phyloP scores from a whole-genome alignment of 179 eudicot genomes.

The Silene noctiflora region DNA sequence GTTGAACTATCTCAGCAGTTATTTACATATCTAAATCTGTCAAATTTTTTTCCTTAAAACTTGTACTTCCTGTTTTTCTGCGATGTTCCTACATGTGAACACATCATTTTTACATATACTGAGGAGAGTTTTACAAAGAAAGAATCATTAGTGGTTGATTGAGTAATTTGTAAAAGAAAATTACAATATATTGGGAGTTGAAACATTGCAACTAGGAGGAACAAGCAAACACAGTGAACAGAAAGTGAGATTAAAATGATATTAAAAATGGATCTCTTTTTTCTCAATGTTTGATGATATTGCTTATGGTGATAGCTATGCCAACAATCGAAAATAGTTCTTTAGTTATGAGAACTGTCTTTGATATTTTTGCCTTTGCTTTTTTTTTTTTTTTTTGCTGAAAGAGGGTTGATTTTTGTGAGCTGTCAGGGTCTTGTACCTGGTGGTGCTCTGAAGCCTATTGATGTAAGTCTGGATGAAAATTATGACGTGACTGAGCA shows the following conservation, averaged over 20 bases:
- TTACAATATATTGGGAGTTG: background rate
- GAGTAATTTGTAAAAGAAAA: background rate
- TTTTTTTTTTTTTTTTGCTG: background rate
- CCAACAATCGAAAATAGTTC: background rate
- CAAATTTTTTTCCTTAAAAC: background rate
- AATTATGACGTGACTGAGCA: constrained; percentile 89
- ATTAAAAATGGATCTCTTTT: background rate
- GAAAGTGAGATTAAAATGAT: background rate
- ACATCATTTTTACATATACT: background rate
- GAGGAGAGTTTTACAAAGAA: background rate
- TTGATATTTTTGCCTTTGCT: background rate
- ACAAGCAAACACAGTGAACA: background rate
- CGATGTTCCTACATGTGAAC: background rate
- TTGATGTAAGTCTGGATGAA: constrained; percentile 55
- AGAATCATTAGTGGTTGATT: background rate
- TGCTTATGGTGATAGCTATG: constrained; percentile 5
- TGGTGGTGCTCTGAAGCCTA: constrained; percentile 84
- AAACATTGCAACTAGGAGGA: background rate
- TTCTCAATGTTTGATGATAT: background rate
- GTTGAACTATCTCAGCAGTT: too few species aligned
- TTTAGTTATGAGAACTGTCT: background rate
- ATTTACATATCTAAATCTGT: too few species aligned
- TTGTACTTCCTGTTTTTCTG: background rate
- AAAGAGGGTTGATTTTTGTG: constrained; percentile 23
- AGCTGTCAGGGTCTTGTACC: constrained; percentile 88